Percentiles rank a stretch among this genome's conserved stretches.
phyloP scores from a whole-genome alignment of 2,329 filamentous ascomycete genomes.

The Neofusicoccum parvum region DNA sequence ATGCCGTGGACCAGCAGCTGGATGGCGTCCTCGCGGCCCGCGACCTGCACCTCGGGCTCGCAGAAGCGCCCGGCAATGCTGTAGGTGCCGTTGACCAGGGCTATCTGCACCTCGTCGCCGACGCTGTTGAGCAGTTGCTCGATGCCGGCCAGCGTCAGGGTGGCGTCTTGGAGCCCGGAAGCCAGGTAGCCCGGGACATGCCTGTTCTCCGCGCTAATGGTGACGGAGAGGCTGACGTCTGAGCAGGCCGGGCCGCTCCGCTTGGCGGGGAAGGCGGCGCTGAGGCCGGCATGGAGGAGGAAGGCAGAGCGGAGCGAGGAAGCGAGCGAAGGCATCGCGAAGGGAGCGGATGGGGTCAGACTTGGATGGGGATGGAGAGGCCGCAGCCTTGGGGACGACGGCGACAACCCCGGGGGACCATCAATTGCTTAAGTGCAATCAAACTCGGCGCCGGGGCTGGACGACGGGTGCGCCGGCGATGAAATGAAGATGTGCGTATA shows the following conservation, averaged over 20 bases:
- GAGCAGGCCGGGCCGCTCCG: constrained; percentile 9
- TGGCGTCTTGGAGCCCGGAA: neutral
- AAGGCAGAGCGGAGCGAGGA: neutral
- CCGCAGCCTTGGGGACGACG: neutral
- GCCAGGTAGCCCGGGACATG: neutral
- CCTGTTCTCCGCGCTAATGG: constrained; percentile 1
- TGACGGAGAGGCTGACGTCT: neutral
- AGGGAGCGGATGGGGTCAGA: neutral
- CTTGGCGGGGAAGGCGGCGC: neutral
- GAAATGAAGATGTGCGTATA: constrained; percentile 3
- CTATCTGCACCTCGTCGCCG: constrained; percentile 5
- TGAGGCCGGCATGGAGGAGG: neutral
- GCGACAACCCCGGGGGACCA: neutral
- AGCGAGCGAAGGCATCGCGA: constrained; percentile 9
- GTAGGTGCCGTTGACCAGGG: constrained; percentile 9
- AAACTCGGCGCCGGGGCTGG: neutral
- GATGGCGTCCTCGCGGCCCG: neutral
- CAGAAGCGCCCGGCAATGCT: constrained; percentile 10
- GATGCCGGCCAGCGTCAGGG: neutral
- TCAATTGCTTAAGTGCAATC: neutral
- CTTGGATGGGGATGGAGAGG: neutral
- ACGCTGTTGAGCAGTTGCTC: constrained; percentile 1
- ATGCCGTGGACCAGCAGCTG: constrained; percentile 47
- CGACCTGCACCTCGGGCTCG: constrained; percentile 6
- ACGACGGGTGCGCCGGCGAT: neutral